phyloP scores from a whole-genome alignment of 345 rosid species.

The Populus simonii region DNA sequence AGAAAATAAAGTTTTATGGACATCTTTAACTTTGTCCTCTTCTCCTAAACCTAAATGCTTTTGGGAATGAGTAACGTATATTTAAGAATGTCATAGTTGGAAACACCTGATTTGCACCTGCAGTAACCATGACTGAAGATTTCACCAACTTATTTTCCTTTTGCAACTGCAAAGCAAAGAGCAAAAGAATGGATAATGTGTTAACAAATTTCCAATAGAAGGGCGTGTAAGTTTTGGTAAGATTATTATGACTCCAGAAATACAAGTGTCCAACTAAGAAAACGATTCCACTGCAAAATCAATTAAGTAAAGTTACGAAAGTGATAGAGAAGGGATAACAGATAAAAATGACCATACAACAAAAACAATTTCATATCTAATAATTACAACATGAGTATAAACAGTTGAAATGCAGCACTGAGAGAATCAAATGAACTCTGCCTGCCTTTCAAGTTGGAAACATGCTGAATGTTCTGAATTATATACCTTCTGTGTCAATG shows the following conservation, averaged over 20 bases:
- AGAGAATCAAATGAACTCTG: slow-evolving; percentile 6
- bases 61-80: slow-evolving; percentile 6
- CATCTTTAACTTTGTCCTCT: neutral
- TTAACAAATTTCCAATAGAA: neutral
- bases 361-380: neutral
- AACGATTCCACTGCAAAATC: neutral
- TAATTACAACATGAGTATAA: neutral
- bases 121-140: slow-evolving; percentile 89
- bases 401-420: slow-evolving; percentile 1
- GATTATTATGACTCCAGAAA: neutral
- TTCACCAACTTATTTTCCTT: slow-evolving; percentile 66
- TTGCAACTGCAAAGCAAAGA: slow-evolving; percentile 47
- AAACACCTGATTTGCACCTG: slow-evolving; percentile 94
- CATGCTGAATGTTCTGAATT: neutral
- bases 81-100: neutral
- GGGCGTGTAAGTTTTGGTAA: neutral
- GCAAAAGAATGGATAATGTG: neutral
- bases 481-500: slow-evolving; percentile 61
- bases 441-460: slow-evolving; percentile 2
- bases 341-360: neutral
- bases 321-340: neutral
- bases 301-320: neutral
- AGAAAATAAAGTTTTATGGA: neutral
- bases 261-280: neutral
- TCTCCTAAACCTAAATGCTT: neutral